These are phyloP conservation scores for Lipomyces sp. DNA, from an alignment of 805 yeast species.

Conservation along the genomic window DNA sequence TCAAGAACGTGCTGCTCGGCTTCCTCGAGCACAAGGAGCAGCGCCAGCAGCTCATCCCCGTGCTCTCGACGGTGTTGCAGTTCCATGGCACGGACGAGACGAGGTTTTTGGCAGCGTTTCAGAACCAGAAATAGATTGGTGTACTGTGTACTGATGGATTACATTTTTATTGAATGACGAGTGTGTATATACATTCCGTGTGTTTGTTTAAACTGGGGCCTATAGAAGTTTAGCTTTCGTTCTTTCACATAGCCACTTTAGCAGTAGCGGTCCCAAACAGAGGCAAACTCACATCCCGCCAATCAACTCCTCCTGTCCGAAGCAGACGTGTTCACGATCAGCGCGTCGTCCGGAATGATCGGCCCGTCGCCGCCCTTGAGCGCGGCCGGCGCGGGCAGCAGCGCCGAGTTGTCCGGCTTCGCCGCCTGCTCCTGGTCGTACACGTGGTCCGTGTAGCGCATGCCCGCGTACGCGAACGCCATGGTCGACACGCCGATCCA, in stretches of 20 bases:
- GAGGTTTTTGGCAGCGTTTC: slow-evolving; percentile 56
- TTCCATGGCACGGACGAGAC: slow-evolving; percentile 69
- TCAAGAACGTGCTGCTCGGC: slow-evolving; percentile 86
- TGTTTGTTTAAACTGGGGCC: not conserved
- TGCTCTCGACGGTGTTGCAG: slow-evolving; percentile 68
- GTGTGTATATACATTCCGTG: not conserved
- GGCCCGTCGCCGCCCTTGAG: too few relatives aligned
- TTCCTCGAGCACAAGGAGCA: slow-evolving; percentile 92
- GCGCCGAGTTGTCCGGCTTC: slow-evolving; percentile 2
- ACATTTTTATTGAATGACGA: not conserved
- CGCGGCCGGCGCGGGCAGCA: too few relatives aligned
- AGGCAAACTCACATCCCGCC: too few relatives aligned
- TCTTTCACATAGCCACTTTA: too few relatives aligned
- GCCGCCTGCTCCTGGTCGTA: slow-evolving; percentile 12
- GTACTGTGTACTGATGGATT: not conserved
- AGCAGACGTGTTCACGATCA: not conserved
- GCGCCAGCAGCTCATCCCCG: slow-evolving; percentile 79
- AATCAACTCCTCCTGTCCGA: too few relatives aligned
- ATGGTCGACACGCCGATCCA: slow-evolving; percentile 32
- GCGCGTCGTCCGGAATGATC: too few relatives aligned
- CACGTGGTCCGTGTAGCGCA: slow-evolving; percentile 19
- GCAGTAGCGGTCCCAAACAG: too few relatives aligned
- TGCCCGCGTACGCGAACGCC: slow-evolving; percentile 37
- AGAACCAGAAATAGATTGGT: slow-evolving; percentile 13
- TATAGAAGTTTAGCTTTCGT: too few relatives aligned